phyloP scores from a whole-genome alignment of 345 rosid species.

The Gossypium herbaceum region DNA sequence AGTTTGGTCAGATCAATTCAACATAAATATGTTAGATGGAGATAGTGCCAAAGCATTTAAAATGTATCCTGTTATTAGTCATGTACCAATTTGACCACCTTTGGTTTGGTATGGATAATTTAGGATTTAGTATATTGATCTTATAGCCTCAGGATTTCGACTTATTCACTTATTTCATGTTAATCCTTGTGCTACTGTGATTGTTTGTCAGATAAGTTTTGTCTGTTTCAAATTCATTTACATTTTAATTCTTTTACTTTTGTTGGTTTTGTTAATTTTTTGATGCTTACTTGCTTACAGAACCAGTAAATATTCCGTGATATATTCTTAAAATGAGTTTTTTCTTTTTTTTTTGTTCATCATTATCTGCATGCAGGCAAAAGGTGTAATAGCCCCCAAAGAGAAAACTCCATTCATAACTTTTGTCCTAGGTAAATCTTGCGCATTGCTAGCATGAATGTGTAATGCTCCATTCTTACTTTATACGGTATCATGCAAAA shows the following conservation, averaged over 20 bases:
- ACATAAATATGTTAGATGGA: not conserved
- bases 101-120: not conserved
- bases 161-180: not conserved
- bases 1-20: not conserved
- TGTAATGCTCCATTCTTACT: not conserved
- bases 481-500: not conserved
- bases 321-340: not conserved
- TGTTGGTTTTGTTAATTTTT: not conserved
- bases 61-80: not conserved
- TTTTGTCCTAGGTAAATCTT: constrained; percentile 68
- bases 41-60: not conserved
- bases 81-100: not conserved
- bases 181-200: not conserved
- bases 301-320: not conserved
- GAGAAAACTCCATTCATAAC: constrained; percentile 61
- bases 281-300: not conserved
- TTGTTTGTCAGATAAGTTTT: not conserved
- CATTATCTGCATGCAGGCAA: constrained; percentile 38
- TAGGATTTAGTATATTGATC: not conserved
- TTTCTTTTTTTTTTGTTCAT: constrained; percentile 9
- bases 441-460: not conserved
- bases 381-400: constrained; percentile 26
- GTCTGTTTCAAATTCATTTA: not conserved
- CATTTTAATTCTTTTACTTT: not conserved
- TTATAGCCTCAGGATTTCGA: not conserved